Base-by-base conservation (phyloP, 331 rosid species). In the Acacia concinna region DNA sequence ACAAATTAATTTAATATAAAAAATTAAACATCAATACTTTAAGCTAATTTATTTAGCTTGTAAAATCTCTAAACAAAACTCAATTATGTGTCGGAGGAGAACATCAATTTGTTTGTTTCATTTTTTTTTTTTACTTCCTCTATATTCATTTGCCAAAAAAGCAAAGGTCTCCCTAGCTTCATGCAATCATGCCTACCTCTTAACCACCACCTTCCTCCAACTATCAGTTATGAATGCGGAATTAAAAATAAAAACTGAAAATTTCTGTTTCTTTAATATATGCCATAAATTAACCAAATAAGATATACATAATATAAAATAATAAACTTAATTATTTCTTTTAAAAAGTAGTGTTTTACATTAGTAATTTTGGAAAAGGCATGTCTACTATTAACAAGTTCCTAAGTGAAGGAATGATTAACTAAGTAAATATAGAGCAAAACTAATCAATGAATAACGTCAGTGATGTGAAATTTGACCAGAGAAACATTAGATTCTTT, bases 391-490 rank as follows among this genome's bases (percentile, higher is more conserved):
- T 38, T 38, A 38, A 38, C 8, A 7, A 41, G 51, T 3, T 44
- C 20, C 20, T 44, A 14, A 10, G 20, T 44, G 13, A 8, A 44
- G 56, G 4, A 17, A 8, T 5, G 18, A 49, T 2, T 18, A 5
- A 49, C 8, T 18, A 20, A 18, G 21, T 15, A 49, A 5, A 51
- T 51, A 51, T 51, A 51, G 21, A 54, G 27, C n/a, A 59, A 27
- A 59, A 4, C 35, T 54, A 21, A n/a, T 54, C 27, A 54, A 8
- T 12, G 11, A 12, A 38, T 35, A 6, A 44, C 47, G 44, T 76
- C 37, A 47, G 21, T 80, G 69, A 15, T 44, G 73, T 35, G 63
- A 66, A 77, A 80, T 59, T 52, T 56, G 74, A 17, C 67, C 28
- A 76, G 34, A 72, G 44, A 30, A 74, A 79, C 34, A n/a, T 6